phyloP scores from a whole-genome alignment of 148 eudicot species.

The Vaccinium darrowii region DNA sequence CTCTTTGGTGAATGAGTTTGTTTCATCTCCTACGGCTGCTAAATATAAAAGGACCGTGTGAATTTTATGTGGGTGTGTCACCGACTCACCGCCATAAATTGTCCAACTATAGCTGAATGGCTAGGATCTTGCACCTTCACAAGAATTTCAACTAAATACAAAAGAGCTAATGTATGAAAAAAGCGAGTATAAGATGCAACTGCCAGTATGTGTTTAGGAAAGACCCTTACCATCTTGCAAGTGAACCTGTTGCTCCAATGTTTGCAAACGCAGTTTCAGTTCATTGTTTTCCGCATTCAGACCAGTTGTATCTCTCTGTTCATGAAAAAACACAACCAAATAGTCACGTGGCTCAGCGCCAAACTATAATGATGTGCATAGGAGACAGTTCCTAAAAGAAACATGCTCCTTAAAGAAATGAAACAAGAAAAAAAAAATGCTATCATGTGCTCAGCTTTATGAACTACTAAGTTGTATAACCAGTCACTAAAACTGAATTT shows the following conservation, averaged over 20 bases:
- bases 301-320: conserved; percentile 89
- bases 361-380: neutral
- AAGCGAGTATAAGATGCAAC: neutral
- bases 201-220: neutral
- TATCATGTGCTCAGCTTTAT: neutral
- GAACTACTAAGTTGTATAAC: neutral
- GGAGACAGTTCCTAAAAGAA: neutral
- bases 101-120: neutral
- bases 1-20: neutral
- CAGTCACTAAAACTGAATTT: neutral
- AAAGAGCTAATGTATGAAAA: neutral
- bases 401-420: neutral
- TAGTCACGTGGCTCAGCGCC: neutral
- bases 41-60: neutral
- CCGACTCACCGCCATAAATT: neutral
- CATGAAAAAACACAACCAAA: neutral
- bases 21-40: neutral
- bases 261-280: conserved; percentile 82
- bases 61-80: neutral
- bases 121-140: neutral
- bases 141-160: neutral
- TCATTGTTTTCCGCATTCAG: conserved; percentile 92
- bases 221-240: conserved; percentile 81
- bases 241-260: conserved; percentile 97
- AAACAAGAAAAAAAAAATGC: neutral